These are phyloP conservation scores for Fusarium begoniae DNA, from an alignment of 2,329 filamentous ascomycete species.

Conservation along the genomic window DNA sequence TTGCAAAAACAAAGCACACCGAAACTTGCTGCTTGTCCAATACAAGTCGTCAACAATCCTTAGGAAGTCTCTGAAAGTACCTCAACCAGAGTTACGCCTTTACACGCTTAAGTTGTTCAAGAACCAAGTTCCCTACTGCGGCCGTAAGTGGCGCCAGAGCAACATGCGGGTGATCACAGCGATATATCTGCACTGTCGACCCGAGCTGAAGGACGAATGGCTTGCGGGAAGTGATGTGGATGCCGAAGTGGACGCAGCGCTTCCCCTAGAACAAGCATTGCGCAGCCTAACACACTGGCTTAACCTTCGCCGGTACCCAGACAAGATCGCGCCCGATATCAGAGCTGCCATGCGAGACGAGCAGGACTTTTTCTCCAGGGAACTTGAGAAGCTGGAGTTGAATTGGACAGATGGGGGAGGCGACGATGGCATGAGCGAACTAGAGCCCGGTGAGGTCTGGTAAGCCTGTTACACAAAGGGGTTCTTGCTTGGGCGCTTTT, in stretches of 20 bases:
- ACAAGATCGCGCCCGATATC: constrained; percentile 73
- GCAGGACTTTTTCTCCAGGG: constrained; percentile 80
- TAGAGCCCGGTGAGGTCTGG: constrained; percentile 47
- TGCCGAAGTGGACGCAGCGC: constrained; percentile 89
- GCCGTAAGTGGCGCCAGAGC: constrained; percentile 95
- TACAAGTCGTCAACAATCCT: constrained; percentile 96
- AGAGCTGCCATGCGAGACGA: constrained; percentile 72
- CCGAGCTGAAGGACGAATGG: constrained; percentile 95
- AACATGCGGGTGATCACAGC: constrained; percentile 99
- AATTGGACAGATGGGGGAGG: constrained; percentile 56
- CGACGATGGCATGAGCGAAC: constrained; percentile 47
- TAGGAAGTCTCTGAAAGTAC: constrained; percentile 89
- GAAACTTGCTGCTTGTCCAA: constrained; percentile 90
- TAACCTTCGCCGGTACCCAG: constrained; percentile 84
- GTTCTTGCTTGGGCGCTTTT: constrained; percentile 5
- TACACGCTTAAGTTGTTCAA: constrained; percentile 99
- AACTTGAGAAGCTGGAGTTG: constrained; percentile 76
- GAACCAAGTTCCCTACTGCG: constrained; percentile 97
- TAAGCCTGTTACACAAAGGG: constrained; percentile 11
- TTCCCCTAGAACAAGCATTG: constrained; percentile 91
- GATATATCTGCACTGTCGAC: constrained; percentile 92
- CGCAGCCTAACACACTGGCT: constrained; percentile 93
- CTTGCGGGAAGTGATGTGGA: constrained; percentile 90
- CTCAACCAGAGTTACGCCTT: constrained; percentile 84
- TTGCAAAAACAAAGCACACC: constrained; percentile 93